A percentile compares a stretch with the other conserved stretches of the same genome.
phyloP scores from a whole-genome alignment of 257 asterid species.

The Perilla frutescens region DNA sequence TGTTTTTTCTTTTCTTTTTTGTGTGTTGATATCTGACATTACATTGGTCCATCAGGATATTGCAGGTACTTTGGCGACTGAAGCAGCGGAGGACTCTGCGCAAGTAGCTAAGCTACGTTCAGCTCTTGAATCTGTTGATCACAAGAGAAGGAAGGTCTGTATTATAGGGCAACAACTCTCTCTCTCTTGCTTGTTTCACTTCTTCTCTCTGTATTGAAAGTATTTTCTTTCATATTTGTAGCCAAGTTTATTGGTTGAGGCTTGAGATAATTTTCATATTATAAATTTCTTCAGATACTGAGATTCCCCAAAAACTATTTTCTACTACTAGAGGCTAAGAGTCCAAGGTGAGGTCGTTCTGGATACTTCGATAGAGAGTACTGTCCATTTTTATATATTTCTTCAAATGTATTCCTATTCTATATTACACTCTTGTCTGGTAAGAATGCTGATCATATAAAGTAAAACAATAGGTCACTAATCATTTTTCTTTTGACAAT shows the following conservation, averaged over 20 bases:
- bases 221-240: background rate
- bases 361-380: too few relatives aligned
- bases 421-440: too few relatives aligned
- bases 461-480: too few relatives aligned
- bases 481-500: too few relatives aligned
- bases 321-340: too few relatives aligned
- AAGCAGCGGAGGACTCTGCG: constrained; percentile 85
- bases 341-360: too few relatives aligned
- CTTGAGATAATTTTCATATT: constrained; percentile 8
- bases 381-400: too few relatives aligned
- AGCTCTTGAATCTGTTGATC: constrained; percentile 97
- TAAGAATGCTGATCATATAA: too few relatives aligned
- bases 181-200: constrained; percentile 18
- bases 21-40: constrained; percentile 27
- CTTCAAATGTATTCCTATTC: too few relatives aligned
- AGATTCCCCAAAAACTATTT: background rate
- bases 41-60: constrained; percentile 67
- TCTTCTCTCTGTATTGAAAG: background rate
- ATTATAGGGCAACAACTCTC: constrained; percentile 11
- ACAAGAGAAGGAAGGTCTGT: constrained; percentile 94
- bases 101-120: constrained; percentile 97
- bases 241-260: constrained; percentile 6
- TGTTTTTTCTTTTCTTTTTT: background rate
- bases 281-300: background rate
- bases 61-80: constrained; percentile 98